Evolutionary conservation across 805 yeast species (phyloP), one percentile per base, ranked within the genome.

Genomic region (Starmerella geochares): DNA sequence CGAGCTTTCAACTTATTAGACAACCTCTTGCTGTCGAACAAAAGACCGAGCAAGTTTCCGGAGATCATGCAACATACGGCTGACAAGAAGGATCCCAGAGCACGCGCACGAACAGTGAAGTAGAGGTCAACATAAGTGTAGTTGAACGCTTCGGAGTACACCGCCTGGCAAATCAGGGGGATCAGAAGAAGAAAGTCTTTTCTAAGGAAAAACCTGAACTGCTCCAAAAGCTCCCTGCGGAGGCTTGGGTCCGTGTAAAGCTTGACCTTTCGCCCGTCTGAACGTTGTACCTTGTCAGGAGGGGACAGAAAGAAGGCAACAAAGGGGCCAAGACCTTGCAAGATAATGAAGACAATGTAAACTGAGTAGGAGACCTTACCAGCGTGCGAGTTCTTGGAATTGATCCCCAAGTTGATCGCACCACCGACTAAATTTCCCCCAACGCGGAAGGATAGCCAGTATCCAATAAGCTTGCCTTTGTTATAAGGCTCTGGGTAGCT

Each of bases 31-130:
- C 66, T 64, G 62, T 77, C 81, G 55, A 76, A 66, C 37, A 76
- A 24, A 38, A 59, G 11, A 33, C 81, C 56, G 3, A 46, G 37
- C 1, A 45, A 3, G 4, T 42, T 77, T 39, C 77, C 65, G 23
- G 69, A 38, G n/a, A 67, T 60, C 40, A 80, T 74, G 32, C 80
- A 81, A 51, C 74, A 38, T 74, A 77, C 74, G 61, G 78, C 81
- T 43, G 74, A 62, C 40, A 74, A 62, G 72, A 71, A 46, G 68
- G 69, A 28, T 63, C 78, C 78, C 55, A 77, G 70, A 3, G 81
- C 74, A 55, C 82, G 70, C 13, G 82, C 74, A 60, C 80, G 67
- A 45, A 76, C 62, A 55, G 71, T 73, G 62, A 77, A 77, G 50
- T 75, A 68, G 29, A 70, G 72, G 24, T 42, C 56, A 21, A 50